Conservation (phyloP, 139 green algal genomes). For the Deuterostichococcus epilithicus region DNA sequence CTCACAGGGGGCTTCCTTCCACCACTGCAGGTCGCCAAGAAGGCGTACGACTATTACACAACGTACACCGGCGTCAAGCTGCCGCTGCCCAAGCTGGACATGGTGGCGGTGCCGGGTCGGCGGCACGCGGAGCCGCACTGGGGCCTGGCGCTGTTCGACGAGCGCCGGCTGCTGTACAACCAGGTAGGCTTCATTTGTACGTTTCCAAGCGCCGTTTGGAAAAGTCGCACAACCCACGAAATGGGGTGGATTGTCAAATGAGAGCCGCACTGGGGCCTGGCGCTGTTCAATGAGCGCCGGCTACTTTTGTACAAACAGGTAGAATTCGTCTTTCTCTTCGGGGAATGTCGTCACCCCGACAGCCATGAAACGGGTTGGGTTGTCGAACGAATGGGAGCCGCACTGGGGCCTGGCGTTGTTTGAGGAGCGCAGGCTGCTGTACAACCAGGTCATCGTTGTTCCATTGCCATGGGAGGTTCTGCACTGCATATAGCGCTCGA, state of each 20-base stretch:
- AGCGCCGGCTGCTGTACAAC: constrained; percentile 28
- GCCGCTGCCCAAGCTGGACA: constrained; percentile 49
- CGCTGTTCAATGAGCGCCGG: constrained; percentile 46
- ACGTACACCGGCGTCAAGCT: constrained; percentile 21
- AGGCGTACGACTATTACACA: constrained; percentile 19
- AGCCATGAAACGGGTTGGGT: too few species aligned
- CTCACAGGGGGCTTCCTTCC: too few species aligned
- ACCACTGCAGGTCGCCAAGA: not conserved
- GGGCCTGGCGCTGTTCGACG: constrained; percentile 56
- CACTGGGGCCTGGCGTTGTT: constrained; percentile 62
- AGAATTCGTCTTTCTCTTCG: not conserved
- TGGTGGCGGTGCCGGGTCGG: constrained; percentile 52
- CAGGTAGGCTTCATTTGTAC: constrained; percentile 3
- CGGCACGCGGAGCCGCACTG: constrained; percentile 53
- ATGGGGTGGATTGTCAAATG: too few species aligned
- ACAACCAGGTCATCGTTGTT: constrained; percentile 10
- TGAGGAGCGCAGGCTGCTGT: constrained; percentile 38
- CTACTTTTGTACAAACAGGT: constrained; percentile 32
- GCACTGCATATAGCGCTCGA: too few species aligned
- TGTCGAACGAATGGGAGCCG: too few species aligned
- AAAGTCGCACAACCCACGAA: too few species aligned
- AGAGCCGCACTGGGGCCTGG: constrained; percentile 65
- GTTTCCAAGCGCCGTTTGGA: too few species aligned
- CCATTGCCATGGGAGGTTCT: not conserved
- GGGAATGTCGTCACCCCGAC: too few species aligned